Base-by-base conservation (phyloP, 2,329 filamentous ascomycete species). In the Amesomyces nigricolor region DNA sequence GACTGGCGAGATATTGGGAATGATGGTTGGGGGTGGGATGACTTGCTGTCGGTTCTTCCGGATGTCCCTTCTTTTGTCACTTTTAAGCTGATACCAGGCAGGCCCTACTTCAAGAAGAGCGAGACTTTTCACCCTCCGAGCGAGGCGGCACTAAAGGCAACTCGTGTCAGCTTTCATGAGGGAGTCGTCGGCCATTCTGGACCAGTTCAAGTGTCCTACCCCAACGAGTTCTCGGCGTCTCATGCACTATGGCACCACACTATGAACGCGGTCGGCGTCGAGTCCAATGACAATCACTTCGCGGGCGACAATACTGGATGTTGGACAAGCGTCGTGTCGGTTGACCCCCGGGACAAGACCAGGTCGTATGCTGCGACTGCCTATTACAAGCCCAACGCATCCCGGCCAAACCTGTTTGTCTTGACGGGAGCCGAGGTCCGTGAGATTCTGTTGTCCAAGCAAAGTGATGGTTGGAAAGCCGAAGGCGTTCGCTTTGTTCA, bases 1-100 rank as follows among this genome's bases (percentile, higher is more conserved):
- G 74, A 73, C 0, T 86, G 82, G 82, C 76, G 75, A 46, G 67
- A 71, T 30, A 67, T 86, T 9, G 82, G 82, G 0, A 85, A 85
- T 60, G 54, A 61, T 1, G 82, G 80, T 2, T 86, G 82, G 82
- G 71, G 73, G 1, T 85, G 79, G 78, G 68, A 78, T 40, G 71
- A 71, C 6, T 58, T 79, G 19, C 60, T 26, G 22, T 26, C 22
- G 6, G 22, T 26, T 5, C 22, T 26, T 26, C 4, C 6, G 4
- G 6, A 6, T 26, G 22, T 19, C 22, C 22, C 22, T 26, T 26
- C 6, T 6, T 26, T 26, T 26, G 22, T 26, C 22, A 5, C 22
- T 6, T 4, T 5, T 4, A 26, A 26, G 22, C 22, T 26, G 6
- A 26, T 26, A 26, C 4, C 22, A 5, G 6, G 26, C 43, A 79